Evolutionary conservation across 345 rosid species (phyloP), one percentile per base, ranked within the genome.

Genomic region (Chamaenerion angustifolium): DNA sequence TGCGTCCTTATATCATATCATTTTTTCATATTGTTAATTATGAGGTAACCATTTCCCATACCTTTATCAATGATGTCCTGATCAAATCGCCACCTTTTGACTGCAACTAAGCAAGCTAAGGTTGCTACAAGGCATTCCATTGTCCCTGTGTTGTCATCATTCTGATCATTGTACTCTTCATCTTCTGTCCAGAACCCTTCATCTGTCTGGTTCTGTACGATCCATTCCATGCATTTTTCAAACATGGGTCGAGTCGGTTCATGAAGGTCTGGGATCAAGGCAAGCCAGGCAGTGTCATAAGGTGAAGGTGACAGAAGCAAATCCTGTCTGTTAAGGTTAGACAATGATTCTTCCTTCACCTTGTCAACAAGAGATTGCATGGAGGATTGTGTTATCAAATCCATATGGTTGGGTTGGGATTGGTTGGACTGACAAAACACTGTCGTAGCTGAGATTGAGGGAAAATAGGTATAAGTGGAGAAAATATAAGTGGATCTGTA

Each of bases 201-300:
- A 56, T 52, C 61, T 16, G 43, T 54, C 55, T 78, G 88, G 68
- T 73, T 75, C 23, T 47, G 15, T 15, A 78, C 42, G 19, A 83
- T 71, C 88, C 94, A 83, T 23, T 72, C 69, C 60, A 83, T 57
- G 68, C 76, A 78, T 31, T 12, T 56, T 56, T 55, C 48, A 56
- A 83, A 83, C 85, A 78, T 67, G 49, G 85, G 88, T 43, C 31
- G 18, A 6, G 15, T 40, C 1, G 68, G 61, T 43, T 14, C 45
- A 13, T 12, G 16, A 14, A 25, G 18, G 23, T 62, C 61, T 13
- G 77, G 76, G 27, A 81, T 55, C 79, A 81, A 71, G 44, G 77
- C 73, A 58, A 81, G 55, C 81, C 81, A 81, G 16, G 88, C 81
- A 1, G 79, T 71, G 44, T 81, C 81, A 42, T 81, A 81, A 23